A percentile compares a stretch with the other conserved stretches of the same genome.
Conservation (phyloP, 495 filamentous ascomycete genomes). For the Aspergillus asperescens region DNA sequence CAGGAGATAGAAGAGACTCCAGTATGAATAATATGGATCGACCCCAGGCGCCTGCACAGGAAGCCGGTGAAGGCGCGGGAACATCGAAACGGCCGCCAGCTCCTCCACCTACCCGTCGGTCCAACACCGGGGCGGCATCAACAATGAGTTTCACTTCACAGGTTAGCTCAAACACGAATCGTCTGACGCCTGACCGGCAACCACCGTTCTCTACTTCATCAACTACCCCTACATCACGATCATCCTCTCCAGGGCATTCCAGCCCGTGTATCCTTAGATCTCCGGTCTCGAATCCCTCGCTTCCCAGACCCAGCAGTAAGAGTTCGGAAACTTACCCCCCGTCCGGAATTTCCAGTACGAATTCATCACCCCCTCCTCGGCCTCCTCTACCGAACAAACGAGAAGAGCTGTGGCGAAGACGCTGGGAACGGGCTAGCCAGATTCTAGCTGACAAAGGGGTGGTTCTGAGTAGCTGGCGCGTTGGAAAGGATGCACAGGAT, state of each 20-base stretch:
- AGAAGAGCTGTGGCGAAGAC: constrained; percentile 73
- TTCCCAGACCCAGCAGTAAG: constrained; percentile 17
- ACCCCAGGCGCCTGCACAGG: no score
- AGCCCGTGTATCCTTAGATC: constrained; percentile 22
- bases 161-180: constrained; percentile 6
- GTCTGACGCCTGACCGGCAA: constrained; percentile 16
- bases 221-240: constrained; percentile 26
- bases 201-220: constrained; percentile 32
- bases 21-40: neutral
- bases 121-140: constrained; percentile 27
- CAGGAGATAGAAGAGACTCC: neutral
- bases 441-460: constrained; percentile 65
- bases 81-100: constrained; percentile 27
- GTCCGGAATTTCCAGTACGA: constrained; percentile 11
- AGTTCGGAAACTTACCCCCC: constrained; percentile 13
- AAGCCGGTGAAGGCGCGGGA: constrained; percentile 4
- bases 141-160: constrained; percentile 7
- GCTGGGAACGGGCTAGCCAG: constrained; percentile 71
- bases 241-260: constrained; percentile 32
- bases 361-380: constrained; percentile 10
- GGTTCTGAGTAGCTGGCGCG: constrained; percentile 74
- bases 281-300: constrained; percentile 28
- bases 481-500: constrained; percentile 70
- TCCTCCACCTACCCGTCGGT: constrained; percentile 34
- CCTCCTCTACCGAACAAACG: constrained; percentile 59